Base-by-base conservation (phyloP, 2,329 filamentous ascomycete genomes). In the Alternaria postmessia region DNA sequence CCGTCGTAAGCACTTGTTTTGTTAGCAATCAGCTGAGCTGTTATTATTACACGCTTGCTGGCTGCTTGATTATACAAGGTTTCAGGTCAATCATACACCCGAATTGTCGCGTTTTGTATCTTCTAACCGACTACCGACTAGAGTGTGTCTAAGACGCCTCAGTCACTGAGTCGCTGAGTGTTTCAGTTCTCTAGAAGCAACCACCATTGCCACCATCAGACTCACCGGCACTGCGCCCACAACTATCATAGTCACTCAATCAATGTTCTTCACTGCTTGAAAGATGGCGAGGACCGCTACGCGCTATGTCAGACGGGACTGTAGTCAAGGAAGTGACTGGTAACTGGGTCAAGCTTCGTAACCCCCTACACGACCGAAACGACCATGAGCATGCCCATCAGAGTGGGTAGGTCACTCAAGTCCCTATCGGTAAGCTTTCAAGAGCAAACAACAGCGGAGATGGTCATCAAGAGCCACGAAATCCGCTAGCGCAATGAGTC, bases 391-490 rank as follows among this genome's bases (percentile, higher is more conserved):
- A 34, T 2, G 38, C 2, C 0, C 18, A 2, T 16, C 18, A 16
- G 16, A 39, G 5, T 7, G 2, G 18, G 11, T 2, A 42, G 2
- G 18, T 44, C 12, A 14, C 26, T 9, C 48, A 30, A 22, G 20
- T 44, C 2, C 53, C 61, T 7, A 20, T 18, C 1, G 39, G 62
- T 11, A 14, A 53, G 8, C 41, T 62, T 5, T 57, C 57, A 14
- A 59, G 66, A 30, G 28, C 49, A 7, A 62, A 64, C 42, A 66
- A 64, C 39, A 57, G 63, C 7, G 65, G 53, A 5, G 62, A 56
- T 18, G 57, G 51, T 28, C 26, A 52, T 20, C 51, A 65, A 3
- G 36, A 54, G 43, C 43, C 63, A 24, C 60, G 63, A 4, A 55
- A 41, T n/a, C 12, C 24, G 18, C 42, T 41, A 20, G 34, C 22